These are phyloP conservation scores for Misopates orontium DNA, from an alignment of 257 asterid species.

Conservation along the genomic window DNA sequence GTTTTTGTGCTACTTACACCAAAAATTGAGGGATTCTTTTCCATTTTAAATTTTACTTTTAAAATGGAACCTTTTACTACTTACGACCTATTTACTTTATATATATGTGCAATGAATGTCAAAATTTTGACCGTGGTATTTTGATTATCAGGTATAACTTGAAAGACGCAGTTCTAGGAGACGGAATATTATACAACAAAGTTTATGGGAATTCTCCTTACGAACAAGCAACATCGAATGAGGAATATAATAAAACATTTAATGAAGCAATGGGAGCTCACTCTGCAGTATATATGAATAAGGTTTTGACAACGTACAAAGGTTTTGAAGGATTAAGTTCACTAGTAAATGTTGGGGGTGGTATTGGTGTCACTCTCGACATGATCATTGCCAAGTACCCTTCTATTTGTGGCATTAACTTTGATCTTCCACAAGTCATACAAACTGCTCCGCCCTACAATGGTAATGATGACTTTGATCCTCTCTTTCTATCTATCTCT, in stretches of 20 bases:
- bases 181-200: too few relatives aligned
- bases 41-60: too few relatives aligned
- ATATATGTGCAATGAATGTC: too few relatives aligned
- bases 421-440: slow-evolving; percentile 43
- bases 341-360: slow-evolving; percentile 51
- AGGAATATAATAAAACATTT: slow-evolving; percentile 32
- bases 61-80: too few relatives aligned
- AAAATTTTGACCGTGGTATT: too few relatives aligned
- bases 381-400: slow-evolving; percentile 39
- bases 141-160: too few relatives aligned
- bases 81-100: too few relatives aligned
- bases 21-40: too few relatives aligned
- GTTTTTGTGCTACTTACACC: too few relatives aligned
- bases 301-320: slow-evolving; percentile 31
- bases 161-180: too few relatives aligned
- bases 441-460: slow-evolving; percentile 40
- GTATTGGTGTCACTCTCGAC: slow-evolving; percentile 39
- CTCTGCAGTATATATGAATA: slow-evolving; percentile 28
- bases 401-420: slow-evolving; percentile 36
- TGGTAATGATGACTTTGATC: slow-evolving; percentile 11
- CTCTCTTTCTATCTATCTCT: too few relatives aligned
- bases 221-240: slow-evolving; percentile 1
- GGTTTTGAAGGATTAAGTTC: slow-evolving; percentile 38
- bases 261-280: slow-evolving; percentile 38
- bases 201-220: too few relatives aligned